Evolutionary conservation across 768 basidiomycete species (phyloP), one percentile per base, ranked within the genome.

Genomic region (Crucibulum laeve): DNA sequence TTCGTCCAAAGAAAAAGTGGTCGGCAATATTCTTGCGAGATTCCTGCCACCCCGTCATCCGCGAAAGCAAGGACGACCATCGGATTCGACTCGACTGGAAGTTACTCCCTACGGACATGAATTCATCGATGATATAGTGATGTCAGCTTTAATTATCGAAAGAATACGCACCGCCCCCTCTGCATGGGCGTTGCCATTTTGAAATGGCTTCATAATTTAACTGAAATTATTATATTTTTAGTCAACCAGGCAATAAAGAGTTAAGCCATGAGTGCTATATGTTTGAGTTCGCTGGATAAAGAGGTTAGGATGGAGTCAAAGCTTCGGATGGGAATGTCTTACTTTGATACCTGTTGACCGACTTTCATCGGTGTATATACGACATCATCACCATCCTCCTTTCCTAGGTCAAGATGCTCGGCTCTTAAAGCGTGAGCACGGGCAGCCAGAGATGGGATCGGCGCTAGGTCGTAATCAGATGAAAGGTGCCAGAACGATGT

Each of bases 401-500:
- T 59, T 3, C 70, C 70, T 1, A 60, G 52, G 23, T 69, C 63
- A 18, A 67, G 37, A n/a, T 64, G 49, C 19, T 70, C 63, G 7
- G 70, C 63, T 38, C 70, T 65, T 26, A 80, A 50, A 5, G 57
- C 59, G 11, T 67, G 64, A 2, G 82, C 79, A 24, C 73, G 74
- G 4, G 67, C 63, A 7, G 60, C 52, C 17, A 94, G 67, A 0
- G 60, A 50, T 5, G 79, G 74, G 2, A 91, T 76, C 2, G 88
- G 81, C 5, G 62, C 67, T n/a, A 93, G 73, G 40, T 88, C 82
- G 45, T 78, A 80, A 59, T 93, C 89, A 1, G 92, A 91, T 0
- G 82, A 89, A 10, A 96, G 74, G 56, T 93, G 91, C 87, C 88
- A 95, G 71, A 96, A 96, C 63, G 94, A 93, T 0, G 93, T 97